Percentiles rank a stretch among this genome's conserved stretches.
Conservation (phyloP, 2,329 filamentous ascomycete species). For the Epichloe uncinata region DNA sequence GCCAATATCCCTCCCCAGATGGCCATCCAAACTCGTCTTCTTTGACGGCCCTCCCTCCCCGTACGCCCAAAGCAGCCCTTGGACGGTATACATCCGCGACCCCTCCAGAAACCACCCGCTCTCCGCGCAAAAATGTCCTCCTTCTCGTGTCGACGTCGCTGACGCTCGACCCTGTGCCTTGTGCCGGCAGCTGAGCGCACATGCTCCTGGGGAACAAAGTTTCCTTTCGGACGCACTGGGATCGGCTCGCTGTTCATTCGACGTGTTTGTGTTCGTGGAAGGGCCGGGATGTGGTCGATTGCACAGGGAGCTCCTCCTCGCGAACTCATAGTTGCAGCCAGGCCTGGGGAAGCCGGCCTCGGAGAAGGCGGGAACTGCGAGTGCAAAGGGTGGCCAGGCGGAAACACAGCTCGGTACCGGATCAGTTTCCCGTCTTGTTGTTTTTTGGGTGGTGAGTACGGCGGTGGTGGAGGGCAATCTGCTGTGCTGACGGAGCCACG, state of each 20-base stretch:
- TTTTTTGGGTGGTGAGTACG: slow-evolving; percentile 38
- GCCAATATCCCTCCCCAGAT: slow-evolving; percentile 37
- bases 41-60: slow-evolving; percentile 50
- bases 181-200: slow-evolving; percentile 26
- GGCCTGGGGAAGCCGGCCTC: slow-evolving; percentile 50
- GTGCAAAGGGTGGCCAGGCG: slow-evolving; percentile 36
- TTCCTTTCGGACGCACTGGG: slow-evolving; percentile 30
- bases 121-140: slow-evolving; percentile 48
- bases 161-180: slow-evolving; percentile 34
- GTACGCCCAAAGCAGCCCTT: slow-evolving; percentile 52
- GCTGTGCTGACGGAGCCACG: background rate
- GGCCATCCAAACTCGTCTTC: slow-evolving; percentile 45
- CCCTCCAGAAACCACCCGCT: slow-evolving; percentile 49
- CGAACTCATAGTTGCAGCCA: slow-evolving; percentile 48
- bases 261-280: slow-evolving; percentile 9
- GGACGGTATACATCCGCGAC: slow-evolving; percentile 47
- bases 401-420: slow-evolving; percentile 45
- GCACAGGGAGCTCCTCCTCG: slow-evolving; percentile 47
- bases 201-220: slow-evolving; percentile 32
- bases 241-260: slow-evolving; percentile 15
- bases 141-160: slow-evolving; percentile 46
- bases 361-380: slow-evolving; percentile 42
- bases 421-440: slow-evolving; percentile 20
- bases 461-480: slow-evolving; percentile 32
- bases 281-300: slow-evolving; percentile 38